Evolutionary conservation across 768 basidiomycete species (phyloP).

Genomic region (Daedaleopsis sinensis): DNA sequence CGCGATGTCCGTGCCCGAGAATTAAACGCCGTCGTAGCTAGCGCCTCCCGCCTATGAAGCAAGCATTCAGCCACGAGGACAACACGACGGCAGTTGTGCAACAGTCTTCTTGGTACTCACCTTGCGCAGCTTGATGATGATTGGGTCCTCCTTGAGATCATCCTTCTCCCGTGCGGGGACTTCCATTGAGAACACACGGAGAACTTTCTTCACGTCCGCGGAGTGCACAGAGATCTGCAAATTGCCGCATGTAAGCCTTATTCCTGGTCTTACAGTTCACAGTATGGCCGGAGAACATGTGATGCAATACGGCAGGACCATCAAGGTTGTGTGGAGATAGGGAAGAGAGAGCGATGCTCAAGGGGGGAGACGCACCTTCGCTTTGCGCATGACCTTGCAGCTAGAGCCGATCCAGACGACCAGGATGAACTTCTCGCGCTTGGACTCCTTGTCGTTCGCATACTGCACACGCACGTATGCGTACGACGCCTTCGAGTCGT

Average conservation of each 20-base stretch:
- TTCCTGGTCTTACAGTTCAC: not conserved
- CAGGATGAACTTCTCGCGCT: slow-evolving; percentile 87
- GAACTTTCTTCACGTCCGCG: slow-evolving; percentile 82
- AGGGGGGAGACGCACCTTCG: slow-evolving; percentile 60
- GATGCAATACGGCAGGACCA: not conserved
- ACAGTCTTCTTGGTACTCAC: slow-evolving; percentile 41
- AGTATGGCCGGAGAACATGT: slow-evolving; percentile 23
- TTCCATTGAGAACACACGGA: slow-evolving; percentile 84
- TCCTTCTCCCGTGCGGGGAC: slow-evolving; percentile 82
- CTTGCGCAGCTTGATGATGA: slow-evolving; percentile 80
- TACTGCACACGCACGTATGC: slow-evolving; percentile 86
- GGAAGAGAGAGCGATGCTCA: not conserved
- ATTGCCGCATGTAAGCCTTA: not conserved
- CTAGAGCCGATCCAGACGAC: slow-evolving; percentile 81
- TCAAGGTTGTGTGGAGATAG: not conserved
- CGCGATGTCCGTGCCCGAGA: not conserved
- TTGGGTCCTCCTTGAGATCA: slow-evolving; percentile 87
- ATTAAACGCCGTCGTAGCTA: slow-evolving; percentile 83
- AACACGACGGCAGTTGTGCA: slow-evolving; percentile 13
- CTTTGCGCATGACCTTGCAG: slow-evolving; percentile 91
- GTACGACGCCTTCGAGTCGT: slow-evolving; percentile 78
- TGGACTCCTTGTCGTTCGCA: slow-evolving; percentile 84
- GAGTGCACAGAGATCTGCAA: slow-evolving; percentile 87
- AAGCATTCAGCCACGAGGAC: slow-evolving; percentile 4
- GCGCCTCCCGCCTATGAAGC: slow-evolving; percentile 75